These are phyloP conservation scores for Cutaneotrichosporon cutaneum DNA, from an alignment of 1,284 basidiomycete species.

Conservation along the genomic window DNA sequence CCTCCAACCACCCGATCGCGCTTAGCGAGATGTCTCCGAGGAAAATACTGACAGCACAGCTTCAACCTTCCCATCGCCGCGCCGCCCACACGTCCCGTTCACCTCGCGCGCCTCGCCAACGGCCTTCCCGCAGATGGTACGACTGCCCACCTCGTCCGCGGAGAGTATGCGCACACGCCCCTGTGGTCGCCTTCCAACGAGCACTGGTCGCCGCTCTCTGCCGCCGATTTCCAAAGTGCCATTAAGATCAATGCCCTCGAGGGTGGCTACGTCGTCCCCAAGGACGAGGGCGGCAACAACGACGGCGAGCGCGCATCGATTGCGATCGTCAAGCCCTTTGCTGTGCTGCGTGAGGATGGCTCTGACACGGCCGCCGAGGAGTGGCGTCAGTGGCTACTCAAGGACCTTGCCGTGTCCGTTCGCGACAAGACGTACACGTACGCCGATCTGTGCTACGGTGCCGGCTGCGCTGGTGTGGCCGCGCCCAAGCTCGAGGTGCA, in stretches of 20 bases:
- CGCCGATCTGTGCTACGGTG: conserved; percentile 42
- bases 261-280: conserved; percentile 41
- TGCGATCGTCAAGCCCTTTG: conserved; percentile 51
- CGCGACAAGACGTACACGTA: conserved; percentile 42
- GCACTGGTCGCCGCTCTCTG: conserved; percentile 39
- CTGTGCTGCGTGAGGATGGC: conserved; percentile 39
- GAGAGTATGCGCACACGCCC: conserved; percentile 20
- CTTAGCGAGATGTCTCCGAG: neutral
- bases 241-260: conserved; percentile 45
- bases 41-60: conserved; percentile 19
- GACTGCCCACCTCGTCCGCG: conserved; percentile 22
- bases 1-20: neutral
- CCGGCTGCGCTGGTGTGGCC: conserved; percentile 30
- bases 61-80: conserved; percentile 40
- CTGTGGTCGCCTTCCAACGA: conserved; percentile 25
- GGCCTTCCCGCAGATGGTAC: conserved; percentile 22
- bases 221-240: conserved; percentile 37
- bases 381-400: conserved; percentile 46
- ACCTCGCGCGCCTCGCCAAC: conserved; percentile 42
- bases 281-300: conserved; percentile 41
- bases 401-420: conserved; percentile 41
- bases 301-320: conserved; percentile 40
- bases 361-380: conserved; percentile 27
- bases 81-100: conserved; percentile 38
- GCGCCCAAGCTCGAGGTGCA: conserved; percentile 33